Evolutionary conservation across 192 early-diverging fungal species (phyloP).

Genomic region (Linnemannia hyalina): DNA sequence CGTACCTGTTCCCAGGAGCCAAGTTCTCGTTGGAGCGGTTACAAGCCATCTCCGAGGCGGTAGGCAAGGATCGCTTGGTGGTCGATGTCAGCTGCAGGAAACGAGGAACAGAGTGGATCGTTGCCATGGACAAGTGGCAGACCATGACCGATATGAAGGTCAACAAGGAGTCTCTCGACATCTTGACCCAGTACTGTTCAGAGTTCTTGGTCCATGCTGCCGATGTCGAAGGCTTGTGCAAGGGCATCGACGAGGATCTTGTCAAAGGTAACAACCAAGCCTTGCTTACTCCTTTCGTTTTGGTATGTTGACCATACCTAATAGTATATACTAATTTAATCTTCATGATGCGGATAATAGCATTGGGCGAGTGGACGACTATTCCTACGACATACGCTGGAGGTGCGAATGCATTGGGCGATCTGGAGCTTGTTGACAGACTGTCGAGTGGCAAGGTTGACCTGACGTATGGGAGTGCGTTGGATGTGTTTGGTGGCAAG

Average conservation of each 20-base stretch:
- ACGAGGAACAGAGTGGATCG: constrained; percentile 81
- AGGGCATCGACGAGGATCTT: constrained; percentile 91
- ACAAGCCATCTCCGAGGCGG: constrained; percentile 55
- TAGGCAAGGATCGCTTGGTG: constrained; percentile 82
- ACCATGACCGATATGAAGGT: constrained; percentile 92
- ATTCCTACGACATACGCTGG: constrained; percentile 98
- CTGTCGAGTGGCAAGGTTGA: constrained; percentile 90
- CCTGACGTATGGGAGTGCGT: constrained; percentile 94
- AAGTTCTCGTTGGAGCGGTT: constrained; percentile 80
- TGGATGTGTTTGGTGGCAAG: constrained; percentile 97
- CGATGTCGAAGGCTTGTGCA: constrained; percentile 96
- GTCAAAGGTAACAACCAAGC: constrained; percentile 69
- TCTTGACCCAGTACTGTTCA: constrained; percentile 46
- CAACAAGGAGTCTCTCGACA: constrained; percentile 65
- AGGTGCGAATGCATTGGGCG: constrained; percentile 78
- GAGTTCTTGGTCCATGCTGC: constrained; percentile 99
- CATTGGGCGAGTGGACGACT: constrained; percentile 84
- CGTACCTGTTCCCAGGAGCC: constrained; percentile 90
- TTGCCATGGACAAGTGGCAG: constrained; percentile 99
- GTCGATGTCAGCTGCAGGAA: constrained; percentile 90
- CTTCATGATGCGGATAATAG: constrained; percentile 32
- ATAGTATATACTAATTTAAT: neutral
- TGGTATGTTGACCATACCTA: neutral
- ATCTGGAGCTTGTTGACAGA: constrained; percentile 83
- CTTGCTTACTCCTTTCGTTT: neutral